Conservation (phyloP, 2,329 filamentous ascomycete species). For the Periglandula ipomoeae region DNA sequence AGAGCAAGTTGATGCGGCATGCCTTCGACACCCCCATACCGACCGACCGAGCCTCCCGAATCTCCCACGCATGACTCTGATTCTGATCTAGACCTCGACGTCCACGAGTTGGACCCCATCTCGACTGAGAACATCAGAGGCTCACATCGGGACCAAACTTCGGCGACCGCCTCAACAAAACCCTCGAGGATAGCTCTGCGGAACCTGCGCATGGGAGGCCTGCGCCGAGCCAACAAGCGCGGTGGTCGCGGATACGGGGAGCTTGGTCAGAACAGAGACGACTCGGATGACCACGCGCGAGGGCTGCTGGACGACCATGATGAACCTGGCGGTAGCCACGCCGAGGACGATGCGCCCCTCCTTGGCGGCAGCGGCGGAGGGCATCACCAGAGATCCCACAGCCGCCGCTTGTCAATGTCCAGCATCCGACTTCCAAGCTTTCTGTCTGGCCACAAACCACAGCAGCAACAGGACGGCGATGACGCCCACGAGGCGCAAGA, state of each 20-base stretch:
- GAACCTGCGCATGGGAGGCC: conserved; percentile 56
- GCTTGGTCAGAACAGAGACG: conserved; percentile 46
- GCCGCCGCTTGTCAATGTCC: conserved; percentile 29
- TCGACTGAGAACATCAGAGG: conserved; percentile 27
- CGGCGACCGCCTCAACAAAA: conserved; percentile 37
- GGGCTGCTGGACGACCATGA: conserved; percentile 58
- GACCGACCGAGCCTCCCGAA: conserved; percentile 53
- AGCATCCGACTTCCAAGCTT: conserved; percentile 59
- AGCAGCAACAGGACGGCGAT: conserved; percentile 18
- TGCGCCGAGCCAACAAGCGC: conserved; percentile 48
- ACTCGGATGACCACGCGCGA: conserved; percentile 55
- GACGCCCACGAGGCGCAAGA: conserved; percentile 40
- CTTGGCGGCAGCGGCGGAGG: conserved; percentile 39
- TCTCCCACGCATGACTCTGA: conserved; percentile 61
- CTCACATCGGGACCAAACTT: conserved; percentile 18
- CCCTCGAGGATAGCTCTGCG: conserved; percentile 59
- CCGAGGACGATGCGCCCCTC: conserved; percentile 65
- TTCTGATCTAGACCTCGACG: conserved; percentile 62
- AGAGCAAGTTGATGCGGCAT: conserved; percentile 33
- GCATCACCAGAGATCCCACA: conserved; percentile 15
- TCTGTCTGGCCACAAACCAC: conserved; percentile 33
- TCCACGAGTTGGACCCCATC: conserved; percentile 69
- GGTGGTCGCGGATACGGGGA: conserved; percentile 48
- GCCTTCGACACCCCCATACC: conserved; percentile 45
- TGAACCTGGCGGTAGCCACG: conserved; percentile 50